phyloP scores from a whole-genome alignment of 306 rosid species.

The Crotalaria pallida region DNA sequence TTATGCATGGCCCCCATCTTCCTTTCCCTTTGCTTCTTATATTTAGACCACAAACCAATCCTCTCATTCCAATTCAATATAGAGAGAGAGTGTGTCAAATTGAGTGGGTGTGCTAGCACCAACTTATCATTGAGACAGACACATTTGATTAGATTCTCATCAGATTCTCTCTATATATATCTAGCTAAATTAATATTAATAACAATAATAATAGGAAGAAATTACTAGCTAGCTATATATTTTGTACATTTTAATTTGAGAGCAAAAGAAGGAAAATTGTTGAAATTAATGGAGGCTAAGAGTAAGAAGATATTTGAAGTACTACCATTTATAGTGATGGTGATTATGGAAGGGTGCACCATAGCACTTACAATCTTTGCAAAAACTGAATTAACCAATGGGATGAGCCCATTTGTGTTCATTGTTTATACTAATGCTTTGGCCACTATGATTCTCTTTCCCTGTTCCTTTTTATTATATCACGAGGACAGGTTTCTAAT shows the following conservation, averaged over 20 bases:
- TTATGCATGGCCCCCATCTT: constrained; percentile 19
- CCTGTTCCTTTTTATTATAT: constrained; percentile 46
- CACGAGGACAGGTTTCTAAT: constrained; percentile 32
- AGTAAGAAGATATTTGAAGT: constrained; percentile 24
- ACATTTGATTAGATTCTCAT: not conserved
- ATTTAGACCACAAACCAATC: not conserved
- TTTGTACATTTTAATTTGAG: not conserved
- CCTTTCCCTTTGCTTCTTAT: constrained; percentile 19
- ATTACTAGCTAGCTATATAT: not conserved
- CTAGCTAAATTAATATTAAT: not conserved
- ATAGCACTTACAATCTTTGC: constrained; percentile 60
- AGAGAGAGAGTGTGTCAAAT: not conserved
- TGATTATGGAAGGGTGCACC: constrained; percentile 63
- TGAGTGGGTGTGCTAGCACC: constrained; percentile 18
- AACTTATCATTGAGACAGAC: not conserved
- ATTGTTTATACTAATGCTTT: constrained; percentile 56
- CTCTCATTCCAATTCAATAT: not conserved
- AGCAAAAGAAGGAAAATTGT: not conserved
- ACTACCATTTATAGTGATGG: constrained; percentile 53
- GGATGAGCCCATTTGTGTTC: constrained; percentile 67
- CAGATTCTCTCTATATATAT: not conserved
- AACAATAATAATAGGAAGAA: not conserved
- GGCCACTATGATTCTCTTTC: constrained; percentile 50
- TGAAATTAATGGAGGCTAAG: constrained; percentile 21
- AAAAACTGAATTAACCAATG: constrained; percentile 55